Evolutionary conservation across 2,329 filamentous ascomycete genomes (phyloP).

Genomic region (Curvularia verruculosa): DNA sequence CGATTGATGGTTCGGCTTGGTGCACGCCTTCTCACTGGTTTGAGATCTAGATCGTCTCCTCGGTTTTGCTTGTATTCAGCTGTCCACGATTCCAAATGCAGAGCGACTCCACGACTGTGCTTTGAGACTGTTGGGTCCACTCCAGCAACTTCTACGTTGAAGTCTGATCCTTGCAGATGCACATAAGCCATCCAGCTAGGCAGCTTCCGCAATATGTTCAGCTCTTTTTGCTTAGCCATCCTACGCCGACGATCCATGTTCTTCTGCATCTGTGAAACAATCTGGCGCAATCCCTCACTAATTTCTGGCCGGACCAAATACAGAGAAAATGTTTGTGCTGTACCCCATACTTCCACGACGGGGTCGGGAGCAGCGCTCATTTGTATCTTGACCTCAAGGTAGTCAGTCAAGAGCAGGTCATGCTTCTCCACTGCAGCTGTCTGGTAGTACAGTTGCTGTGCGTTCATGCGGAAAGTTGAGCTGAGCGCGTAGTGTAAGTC

Average conservation of each 20-base stretch:
- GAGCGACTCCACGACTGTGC: conserved; percentile 78
- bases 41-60: conserved; percentile 66
- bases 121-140: conserved; percentile 83
- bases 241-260: conserved; percentile 43
- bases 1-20: conserved; percentile 66
- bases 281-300: conserved; percentile 87
- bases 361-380: conserved; percentile 85
- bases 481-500: conserved; percentile 86
- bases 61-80: conserved; percentile 88
- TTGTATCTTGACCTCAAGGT: conserved; percentile 83
- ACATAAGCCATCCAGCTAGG: conserved; percentile 86
- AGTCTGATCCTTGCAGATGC: conserved; percentile 84
- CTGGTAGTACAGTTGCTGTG: conserved; percentile 93
- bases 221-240: conserved; percentile 54
- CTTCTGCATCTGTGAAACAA: conserved; percentile 78
- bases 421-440: conserved; percentile 82
- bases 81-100: conserved; percentile 87
- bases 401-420: conserved; percentile 85
- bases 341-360: conserved; percentile 78
- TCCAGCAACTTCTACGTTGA: conserved; percentile 89
- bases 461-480: conserved; percentile 80
- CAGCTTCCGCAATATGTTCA: conserved; percentile 72
- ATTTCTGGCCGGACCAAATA: conserved; percentile 93
- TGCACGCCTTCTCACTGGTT: conserved; percentile 69
- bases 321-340: conserved; percentile 83